Conservation (phyloP, 1,139 yeast genomes). For the Zygoascus meyerae region DNA sequence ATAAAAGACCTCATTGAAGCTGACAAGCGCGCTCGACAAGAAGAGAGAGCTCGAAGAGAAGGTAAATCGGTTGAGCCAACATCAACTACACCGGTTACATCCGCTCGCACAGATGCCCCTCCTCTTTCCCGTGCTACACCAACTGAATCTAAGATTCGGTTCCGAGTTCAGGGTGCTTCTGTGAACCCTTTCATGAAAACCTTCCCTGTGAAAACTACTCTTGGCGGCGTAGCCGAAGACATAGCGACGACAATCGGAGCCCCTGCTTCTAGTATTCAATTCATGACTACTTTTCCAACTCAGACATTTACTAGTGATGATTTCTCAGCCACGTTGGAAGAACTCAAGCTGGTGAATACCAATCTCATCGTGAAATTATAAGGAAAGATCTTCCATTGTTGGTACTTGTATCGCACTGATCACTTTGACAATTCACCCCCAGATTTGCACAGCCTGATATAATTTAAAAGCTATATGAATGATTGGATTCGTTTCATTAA, state of each 20-base stretch:
- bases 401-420: no score
- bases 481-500: no score
- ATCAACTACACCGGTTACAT: conserved; percentile 7
- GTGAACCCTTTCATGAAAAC: conserved; percentile 27
- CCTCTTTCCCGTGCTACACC: conserved; percentile 19
- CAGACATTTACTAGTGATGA: conserved; percentile 22
- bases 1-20: conserved; percentile 35
- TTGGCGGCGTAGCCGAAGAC: conserved; percentile 30
- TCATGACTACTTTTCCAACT: conserved; percentile 34
- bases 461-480: no score
- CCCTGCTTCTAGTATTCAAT: conserved; percentile 19
- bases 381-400: no score
- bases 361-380: conserved; percentile 21
- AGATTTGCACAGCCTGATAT: no score
- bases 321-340: conserved; percentile 26
- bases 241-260: conserved; percentile 24
- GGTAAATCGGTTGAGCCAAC: conserved; percentile 13
- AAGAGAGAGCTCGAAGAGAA: conserved; percentile 15
- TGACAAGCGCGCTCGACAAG: conserved; percentile 32
- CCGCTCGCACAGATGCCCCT: conserved; percentile 13
- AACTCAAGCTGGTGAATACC: conserved; percentile 30
- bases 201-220: conserved; percentile 28
- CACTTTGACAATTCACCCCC: no score
- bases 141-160: conserved; percentile 32
- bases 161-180: conserved; percentile 27